phyloP scores from a whole-genome alignment of 2,329 filamentous ascomycete species.

The Aspergillus sp. region DNA sequence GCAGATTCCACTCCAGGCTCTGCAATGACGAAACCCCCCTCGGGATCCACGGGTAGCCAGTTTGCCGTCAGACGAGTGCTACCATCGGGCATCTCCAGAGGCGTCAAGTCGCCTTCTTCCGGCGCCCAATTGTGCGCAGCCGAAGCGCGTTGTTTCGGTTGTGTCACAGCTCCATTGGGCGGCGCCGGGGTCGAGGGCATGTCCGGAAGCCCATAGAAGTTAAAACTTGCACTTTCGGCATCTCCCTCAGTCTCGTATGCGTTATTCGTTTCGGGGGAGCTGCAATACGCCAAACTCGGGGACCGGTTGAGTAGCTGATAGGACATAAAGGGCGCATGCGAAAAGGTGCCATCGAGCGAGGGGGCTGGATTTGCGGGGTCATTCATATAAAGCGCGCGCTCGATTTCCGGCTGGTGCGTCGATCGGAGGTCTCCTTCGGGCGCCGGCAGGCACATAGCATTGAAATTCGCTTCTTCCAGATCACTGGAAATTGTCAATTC shows the following conservation, averaged over 20 bases:
- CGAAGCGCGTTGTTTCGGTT: no score
- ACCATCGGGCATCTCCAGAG: conserved; percentile 26
- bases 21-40: conserved; percentile 20
- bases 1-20: neutral
- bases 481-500: no score
- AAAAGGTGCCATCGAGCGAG: conserved; percentile 8
- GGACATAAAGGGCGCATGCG: conserved; percentile 4
- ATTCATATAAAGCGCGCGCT: conserved; percentile 16
- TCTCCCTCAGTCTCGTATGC: conserved; percentile 15
- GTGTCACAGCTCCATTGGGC: no score
- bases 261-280: conserved; percentile 14
- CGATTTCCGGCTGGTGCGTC: conserved; percentile 12
- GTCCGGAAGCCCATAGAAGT: conserved; percentile 7
- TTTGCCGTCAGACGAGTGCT: conserved; percentile 21
- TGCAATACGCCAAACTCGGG: conserved; percentile 11
- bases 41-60: conserved; percentile 23
- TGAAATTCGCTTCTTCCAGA: no score
- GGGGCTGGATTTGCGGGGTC: conserved; percentile 2
- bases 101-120: conserved; percentile 11
- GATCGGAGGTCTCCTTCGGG: no score
- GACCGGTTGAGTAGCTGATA: conserved; percentile 3
- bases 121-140: neutral
- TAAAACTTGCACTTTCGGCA: conserved; percentile 9
- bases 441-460: no score
- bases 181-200: neutral